Evolutionary conservation across 371 early-diverging fungal species (phyloP).

Genomic region (Lichtheimia ramosa): DNA sequence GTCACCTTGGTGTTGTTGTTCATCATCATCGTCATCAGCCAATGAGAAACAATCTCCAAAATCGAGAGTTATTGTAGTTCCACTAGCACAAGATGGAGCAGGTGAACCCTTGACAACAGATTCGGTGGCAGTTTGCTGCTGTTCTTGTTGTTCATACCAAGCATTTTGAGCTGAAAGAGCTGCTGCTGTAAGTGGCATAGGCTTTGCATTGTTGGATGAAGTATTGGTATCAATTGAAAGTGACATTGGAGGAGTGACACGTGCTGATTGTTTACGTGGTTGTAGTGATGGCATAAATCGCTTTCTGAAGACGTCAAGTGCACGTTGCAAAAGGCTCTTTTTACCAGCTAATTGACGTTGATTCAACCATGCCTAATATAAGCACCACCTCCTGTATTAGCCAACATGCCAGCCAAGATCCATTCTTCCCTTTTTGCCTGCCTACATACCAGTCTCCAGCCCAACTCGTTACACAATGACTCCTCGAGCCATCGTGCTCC

Average conservation of each 20-base stretch:
- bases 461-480: constrained; percentile 48
- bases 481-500: constrained; percentile 37
- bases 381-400: constrained; percentile 2
- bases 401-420: constrained; percentile 2
- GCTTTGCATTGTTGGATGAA: background rate
- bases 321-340: constrained; percentile 48
- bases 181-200: constrained; percentile 29
- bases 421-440: background rate
- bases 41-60: constrained; percentile 49
- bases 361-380: constrained; percentile 47
- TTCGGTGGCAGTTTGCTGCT: background rate
- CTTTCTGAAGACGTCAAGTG: constrained; percentile 45
- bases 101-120: constrained; percentile 10
- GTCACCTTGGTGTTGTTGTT: background rate
- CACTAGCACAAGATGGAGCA: constrained; percentile 31
- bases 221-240: background rate
- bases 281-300: constrained; percentile 45
- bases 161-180: constrained; percentile 46
- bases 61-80: constrained; percentile 35
- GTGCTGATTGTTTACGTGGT: constrained; percentile 35
- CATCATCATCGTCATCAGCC: constrained; percentile 29
- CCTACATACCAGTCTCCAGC: constrained; percentile 47
- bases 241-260: constrained; percentile 19
- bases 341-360: constrained; percentile 44
- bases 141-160: constrained; percentile 22